Evolutionary conservation across 208 protist species (phyloP).

Genomic region (Tritrichomonas musculus): DNA sequence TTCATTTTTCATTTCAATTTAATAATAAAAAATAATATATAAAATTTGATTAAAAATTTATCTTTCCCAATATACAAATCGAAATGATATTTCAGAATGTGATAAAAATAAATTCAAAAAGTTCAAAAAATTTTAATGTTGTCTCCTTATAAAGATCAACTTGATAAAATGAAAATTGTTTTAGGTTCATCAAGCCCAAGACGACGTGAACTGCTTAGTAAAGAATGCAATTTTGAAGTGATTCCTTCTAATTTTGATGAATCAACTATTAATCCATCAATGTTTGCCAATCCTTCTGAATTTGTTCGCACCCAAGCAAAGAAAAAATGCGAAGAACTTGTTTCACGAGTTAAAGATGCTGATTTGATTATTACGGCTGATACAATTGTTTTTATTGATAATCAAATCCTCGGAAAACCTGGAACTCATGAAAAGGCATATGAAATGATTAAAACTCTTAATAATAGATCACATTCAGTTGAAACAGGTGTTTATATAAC

Average conservation of each 20-base stretch:
- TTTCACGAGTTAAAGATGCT: neutral
- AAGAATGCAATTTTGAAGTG: neutral
- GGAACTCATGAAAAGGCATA: neutral
- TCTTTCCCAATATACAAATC: too few relatives aligned
- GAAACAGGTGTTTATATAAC: neutral
- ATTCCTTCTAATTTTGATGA: constrained; percentile 30
- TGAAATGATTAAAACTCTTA: neutral
- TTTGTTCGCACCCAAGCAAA: neutral
- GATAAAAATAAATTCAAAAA: too few relatives aligned
- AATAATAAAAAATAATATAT: too few relatives aligned
- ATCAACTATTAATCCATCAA: neutral
- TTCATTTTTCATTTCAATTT: too few relatives aligned
- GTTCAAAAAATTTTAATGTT: too few relatives aligned
- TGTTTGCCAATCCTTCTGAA: neutral
- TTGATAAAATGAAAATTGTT: constrained; percentile 31
- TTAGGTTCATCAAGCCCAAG: neutral
- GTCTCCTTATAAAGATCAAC: neutral
- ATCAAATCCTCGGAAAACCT: neutral
- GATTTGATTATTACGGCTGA: constrained; percentile 12
- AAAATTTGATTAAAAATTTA: too few relatives aligned
- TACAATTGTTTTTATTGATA: constrained; percentile 23
- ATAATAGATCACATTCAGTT: neutral
- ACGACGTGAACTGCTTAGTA: neutral
- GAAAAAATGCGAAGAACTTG: constrained; percentile 5
- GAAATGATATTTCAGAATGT: too few relatives aligned